Base-by-base conservation (phyloP, 2,329 filamentous ascomycete genomes). In the Alternaria atra region DNA sequence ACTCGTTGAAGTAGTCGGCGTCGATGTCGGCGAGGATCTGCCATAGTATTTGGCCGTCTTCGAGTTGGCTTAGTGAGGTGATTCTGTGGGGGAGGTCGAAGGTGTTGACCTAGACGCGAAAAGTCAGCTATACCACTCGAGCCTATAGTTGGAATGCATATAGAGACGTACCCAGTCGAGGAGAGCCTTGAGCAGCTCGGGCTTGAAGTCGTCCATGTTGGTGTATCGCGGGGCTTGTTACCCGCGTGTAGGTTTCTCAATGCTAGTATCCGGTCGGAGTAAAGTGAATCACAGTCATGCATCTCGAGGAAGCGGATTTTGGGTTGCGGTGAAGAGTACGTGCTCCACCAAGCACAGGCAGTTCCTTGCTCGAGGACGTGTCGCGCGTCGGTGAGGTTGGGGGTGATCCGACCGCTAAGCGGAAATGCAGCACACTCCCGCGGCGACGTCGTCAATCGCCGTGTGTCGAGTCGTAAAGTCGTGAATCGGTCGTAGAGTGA, bases 21-120 rank as follows among this genome's bases (percentile, higher is more conserved):
- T 84, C 83, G 63, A 84, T 77, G 60, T 83, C 79, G 64, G 75
- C 72, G 52, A 84, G 75, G 42, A 84, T 83, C 51, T 78, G 74
- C 83, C 83, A 84, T 15, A 85, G 76, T 20, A 79, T 70, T 60
- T 78, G 77, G 60, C 83, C 83, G 68, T 84, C 82, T 59, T 80
- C 79, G 60, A 85, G 76, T 55, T 82, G 80, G 55, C 68, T 76
- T 75, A 81, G 81, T 39, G 74, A 65, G 17, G 73, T 75, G 34
- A 81, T 75, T 56, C 75, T 69, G 39, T 70, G 69, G 10, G 72
- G 70, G 42, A 79, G 69, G 29, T 81, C 76, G 67, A 84, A 84
- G 2, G 81, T 81, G 58, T 80, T 79, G 30, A 84, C 79, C 81
- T 77, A 58, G n/a, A 48, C 6, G 44, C n/a, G 25, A 9, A 29